Evolutionary conservation across 2,329 filamentous ascomycete species (phyloP), one percentile per base, ranked within the genome.

Genomic region (Pseudocercospora pini-densiflorae): DNA sequence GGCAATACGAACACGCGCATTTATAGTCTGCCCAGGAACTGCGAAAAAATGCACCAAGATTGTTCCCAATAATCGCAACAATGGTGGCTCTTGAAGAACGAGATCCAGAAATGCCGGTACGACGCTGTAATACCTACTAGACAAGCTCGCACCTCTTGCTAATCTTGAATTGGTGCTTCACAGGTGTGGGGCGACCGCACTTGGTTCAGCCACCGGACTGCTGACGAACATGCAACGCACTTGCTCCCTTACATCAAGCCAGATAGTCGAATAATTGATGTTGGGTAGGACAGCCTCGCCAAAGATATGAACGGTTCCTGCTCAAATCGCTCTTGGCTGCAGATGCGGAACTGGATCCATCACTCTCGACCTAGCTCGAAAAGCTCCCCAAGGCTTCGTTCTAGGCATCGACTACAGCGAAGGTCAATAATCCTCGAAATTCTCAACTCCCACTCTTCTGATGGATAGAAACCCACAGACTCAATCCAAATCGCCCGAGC

Each of bases 281-380:
- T 82, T 1, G 81, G 81, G 47, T 51, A 51, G 47, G 47, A 51
- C 24, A 24, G 24, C 47, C 19, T 27, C 47, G 21, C 47, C 3
- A 8, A 19, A 23, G 3, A 27, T 9, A 2, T 14, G 7, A 23
- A 51, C 8, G 14, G 9, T 27, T 4, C 14, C 2, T 51, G 47
- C 47, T 51, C 14, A 51, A 23, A 23, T 51, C 47, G 9, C 5
- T 19, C 40, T 43, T 3, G 16, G 19, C 9, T 9, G 7, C 21
- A 51, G 47, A 24, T 81, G 80, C 57, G 81, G 81, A 0, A 79
- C 80, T 1, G 81, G 81, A 19, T 80, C 79, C 16, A 83, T 83
- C 65, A 80, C 79, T 2, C 72, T 76, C 4, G 78, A 79, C 24
- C 74, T 83, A 7, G 79, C 80, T 5, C 53, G 54, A 27, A 54